These are phyloP conservation scores for Pichia sp. DNA, from an alignment of 1,139 yeast genomes.

Conservation along the genomic window DNA sequence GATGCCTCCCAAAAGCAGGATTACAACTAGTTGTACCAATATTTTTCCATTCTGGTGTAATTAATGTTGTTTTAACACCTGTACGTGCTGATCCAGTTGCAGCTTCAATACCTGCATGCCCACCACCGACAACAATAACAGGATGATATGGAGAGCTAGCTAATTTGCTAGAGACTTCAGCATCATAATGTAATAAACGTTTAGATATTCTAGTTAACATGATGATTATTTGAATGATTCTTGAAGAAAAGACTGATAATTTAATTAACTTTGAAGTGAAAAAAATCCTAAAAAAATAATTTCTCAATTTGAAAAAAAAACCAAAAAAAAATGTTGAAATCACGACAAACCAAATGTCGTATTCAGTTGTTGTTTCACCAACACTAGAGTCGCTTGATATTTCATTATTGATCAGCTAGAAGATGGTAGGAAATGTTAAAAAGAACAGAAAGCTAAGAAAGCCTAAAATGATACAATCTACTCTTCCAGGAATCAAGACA, in stretches of 20 bases:
- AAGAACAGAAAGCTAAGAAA: not conserved
- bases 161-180: slow-evolving; percentile 36
- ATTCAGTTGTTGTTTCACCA: not conserved
- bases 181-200: slow-evolving; percentile 26
- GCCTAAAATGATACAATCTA: slow-evolving; percentile 3
- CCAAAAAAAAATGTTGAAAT: not conserved
- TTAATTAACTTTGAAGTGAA: not conserved
- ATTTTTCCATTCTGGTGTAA: slow-evolving; percentile 69
- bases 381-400: not conserved
- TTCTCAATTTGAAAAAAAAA: not conserved
- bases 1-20: slow-evolving; percentile 96
- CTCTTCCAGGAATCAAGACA: not conserved
- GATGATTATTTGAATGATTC: not conserved
- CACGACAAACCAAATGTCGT: not conserved
- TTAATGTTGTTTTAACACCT: slow-evolving; percentile 64
- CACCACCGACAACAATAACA: slow-evolving; percentile 92
- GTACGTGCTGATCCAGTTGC: slow-evolving; percentile 87
- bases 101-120: slow-evolving; percentile 99
- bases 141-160: slow-evolving; percentile 41
- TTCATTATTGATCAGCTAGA: not conserved
- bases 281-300: not conserved
- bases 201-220: slow-evolving; percentile 5
- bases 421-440: not conserved
- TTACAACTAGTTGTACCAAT: slow-evolving; percentile 96
- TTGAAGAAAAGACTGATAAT: not conserved